phyloP scores from a whole-genome alignment of 805 yeast species.

The Teunomyces tritomae region DNA sequence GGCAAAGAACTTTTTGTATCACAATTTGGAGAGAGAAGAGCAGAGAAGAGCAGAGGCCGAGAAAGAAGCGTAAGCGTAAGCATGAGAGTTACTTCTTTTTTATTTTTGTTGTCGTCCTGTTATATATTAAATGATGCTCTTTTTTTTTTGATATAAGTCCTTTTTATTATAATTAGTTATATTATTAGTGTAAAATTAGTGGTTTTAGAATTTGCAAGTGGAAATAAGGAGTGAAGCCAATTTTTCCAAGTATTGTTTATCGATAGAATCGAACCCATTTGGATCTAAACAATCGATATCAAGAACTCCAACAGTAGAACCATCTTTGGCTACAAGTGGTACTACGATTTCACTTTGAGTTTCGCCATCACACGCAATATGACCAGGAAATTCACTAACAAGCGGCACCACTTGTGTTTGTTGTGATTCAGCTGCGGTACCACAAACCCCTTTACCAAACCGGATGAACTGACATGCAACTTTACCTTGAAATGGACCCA shows the following conservation, averaged over 20 bases:
- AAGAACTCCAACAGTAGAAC: slow-evolving; percentile 64
- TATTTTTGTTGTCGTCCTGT: not conserved
- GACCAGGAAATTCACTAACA: slow-evolving; percentile 82
- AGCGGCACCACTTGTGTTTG: slow-evolving; percentile 73
- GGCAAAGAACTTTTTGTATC: slow-evolving; percentile 56
- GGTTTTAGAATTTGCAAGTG: slow-evolving; percentile 43
- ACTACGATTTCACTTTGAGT: slow-evolving; percentile 92
- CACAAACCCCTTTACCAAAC: slow-evolving; percentile 89
- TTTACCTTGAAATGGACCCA: slow-evolving; percentile 96
- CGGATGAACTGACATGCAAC: slow-evolving; percentile 88
- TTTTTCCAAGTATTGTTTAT: slow-evolving; percentile 55
- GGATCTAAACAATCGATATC: slow-evolving; percentile 76
- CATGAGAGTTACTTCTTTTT: not conserved
- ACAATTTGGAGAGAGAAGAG: slow-evolving; percentile 57
- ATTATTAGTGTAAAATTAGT: too few relatives aligned
- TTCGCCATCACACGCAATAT: slow-evolving; percentile 96
- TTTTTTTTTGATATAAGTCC: too few relatives aligned
- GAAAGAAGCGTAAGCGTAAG: slow-evolving; percentile 1
- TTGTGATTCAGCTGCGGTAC: slow-evolving; percentile 63
- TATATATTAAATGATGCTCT: not conserved
- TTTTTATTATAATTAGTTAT: too few relatives aligned
- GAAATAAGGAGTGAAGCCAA: slow-evolving; percentile 53
- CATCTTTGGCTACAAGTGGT: slow-evolving; percentile 47
- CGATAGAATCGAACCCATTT: slow-evolving; percentile 67
- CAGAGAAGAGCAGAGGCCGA: slow-evolving; percentile 34